Evolutionary conservation across 1,284 basidiomycete species (phyloP), one percentile per base, ranked within the genome.

Genomic region (Fomitopsis pinicola): DNA sequence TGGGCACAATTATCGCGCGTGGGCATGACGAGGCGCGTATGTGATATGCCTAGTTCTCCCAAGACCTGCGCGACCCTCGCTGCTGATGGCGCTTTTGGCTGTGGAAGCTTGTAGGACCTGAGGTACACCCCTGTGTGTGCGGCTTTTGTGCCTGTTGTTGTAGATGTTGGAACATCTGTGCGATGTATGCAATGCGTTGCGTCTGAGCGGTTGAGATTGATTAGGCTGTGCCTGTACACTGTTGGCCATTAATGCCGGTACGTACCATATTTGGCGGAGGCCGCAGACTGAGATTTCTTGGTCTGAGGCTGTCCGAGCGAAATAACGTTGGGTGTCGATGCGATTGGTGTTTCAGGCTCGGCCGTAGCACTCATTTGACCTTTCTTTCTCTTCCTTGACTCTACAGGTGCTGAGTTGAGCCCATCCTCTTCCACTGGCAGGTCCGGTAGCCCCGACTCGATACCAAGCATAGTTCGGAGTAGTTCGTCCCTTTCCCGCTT

Each of bases 401-500:
- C 77, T 22, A 75, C 72, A 42, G 77, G 68, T 54, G 72, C 62
- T n/a, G 82, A 77, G 30, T 82, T 60, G 5, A 73, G 76, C 0
- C 77, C 78, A 42, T 82, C 81, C 64, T 91, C 87, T 64, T 91
- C 89, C 0, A 75, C 65, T 7, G 82, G 76, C 14, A 94, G 80
- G 64, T 89, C 87, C 0, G 91, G 82, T 28, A 96, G 76, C 3
- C 94, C 94, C 40, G 89, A 92, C 66, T 96, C 94, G 52, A 95
- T 83, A 2, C 94, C 94, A 42, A 88, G 85, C 17, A 99, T 77
- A 0, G 89, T 89, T 26, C 92, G 86, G 64, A 99, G 81, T 33
- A 99, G 83, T 53, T 95, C 94, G 66, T 98, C 95, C 8, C 97
- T 82, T 57, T 99, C 96, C 59, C 86, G 85, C 68, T 91, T 90